phyloP scores from a whole-genome alignment of 257 asterid genomes.

The Nicotiana otophora region DNA sequence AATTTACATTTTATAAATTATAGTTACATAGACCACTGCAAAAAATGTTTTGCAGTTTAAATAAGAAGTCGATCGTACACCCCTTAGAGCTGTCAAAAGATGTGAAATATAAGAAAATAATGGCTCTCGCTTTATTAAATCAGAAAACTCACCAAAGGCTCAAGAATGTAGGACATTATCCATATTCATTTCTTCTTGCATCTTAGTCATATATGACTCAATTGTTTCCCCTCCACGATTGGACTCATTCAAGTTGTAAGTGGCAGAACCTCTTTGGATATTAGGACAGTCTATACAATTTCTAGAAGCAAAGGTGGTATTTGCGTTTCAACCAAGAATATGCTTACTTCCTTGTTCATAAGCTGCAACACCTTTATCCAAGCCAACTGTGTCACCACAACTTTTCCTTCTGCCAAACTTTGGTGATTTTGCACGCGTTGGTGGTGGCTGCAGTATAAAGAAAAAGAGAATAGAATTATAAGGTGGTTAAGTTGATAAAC shows the following conservation, averaged over 20 bases:
- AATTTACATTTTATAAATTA: constrained; percentile 4
- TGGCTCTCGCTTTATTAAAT: constrained; percentile 24
- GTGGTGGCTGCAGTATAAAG: constrained; percentile 44
- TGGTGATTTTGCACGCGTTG: constrained; percentile 81
- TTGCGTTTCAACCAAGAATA: constrained; percentile 33
- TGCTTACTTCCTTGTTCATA: constrained; percentile 24
- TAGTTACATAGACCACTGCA: constrained; percentile 10
- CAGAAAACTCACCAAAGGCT: constrained; percentile 27
- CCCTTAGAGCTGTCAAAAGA: constrained; percentile 11
- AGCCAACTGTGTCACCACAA: constrained; percentile 30
- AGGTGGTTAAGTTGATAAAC: background rate
- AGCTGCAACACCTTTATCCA: constrained; percentile 22
- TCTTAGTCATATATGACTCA: constrained; percentile 27
- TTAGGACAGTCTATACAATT: constrained; percentile 22
- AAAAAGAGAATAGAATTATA: background rate
- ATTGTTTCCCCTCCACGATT: constrained; percentile 19
- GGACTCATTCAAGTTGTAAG: constrained; percentile 23
- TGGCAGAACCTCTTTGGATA: constrained; percentile 21
- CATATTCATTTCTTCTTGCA: constrained; percentile 30
- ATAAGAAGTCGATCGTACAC: background rate
- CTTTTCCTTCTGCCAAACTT: constrained; percentile 67
- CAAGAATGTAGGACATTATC: constrained; percentile 24
- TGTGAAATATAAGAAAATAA: background rate
- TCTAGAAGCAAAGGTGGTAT: constrained; percentile 16
- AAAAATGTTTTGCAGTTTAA: background rate